These are phyloP conservation scores for Cytospora piceae DNA, from an alignment of 2,329 filamentous ascomycete species.

Conservation along the genomic window DNA sequence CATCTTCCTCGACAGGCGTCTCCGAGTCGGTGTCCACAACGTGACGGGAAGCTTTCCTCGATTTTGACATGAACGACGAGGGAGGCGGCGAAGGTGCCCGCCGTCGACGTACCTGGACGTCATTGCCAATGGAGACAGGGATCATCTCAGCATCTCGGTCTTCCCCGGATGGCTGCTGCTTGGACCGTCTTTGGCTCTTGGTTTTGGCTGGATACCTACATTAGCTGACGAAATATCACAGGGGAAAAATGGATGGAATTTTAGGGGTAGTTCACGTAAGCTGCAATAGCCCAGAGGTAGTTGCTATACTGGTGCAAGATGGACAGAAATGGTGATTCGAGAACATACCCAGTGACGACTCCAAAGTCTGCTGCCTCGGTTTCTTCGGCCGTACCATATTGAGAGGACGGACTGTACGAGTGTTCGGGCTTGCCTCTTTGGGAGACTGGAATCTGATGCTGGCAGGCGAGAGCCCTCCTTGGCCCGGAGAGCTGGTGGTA, in stretches of 20 bases:
- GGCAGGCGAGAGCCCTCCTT: slow-evolving; percentile 34
- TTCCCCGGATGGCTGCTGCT: neutral
- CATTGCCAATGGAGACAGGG: neutral
- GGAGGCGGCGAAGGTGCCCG: slow-evolving; percentile 9
- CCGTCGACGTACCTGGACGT: neutral
- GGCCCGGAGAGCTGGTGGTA: slow-evolving; percentile 32
- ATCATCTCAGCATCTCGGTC: slow-evolving; percentile 25
- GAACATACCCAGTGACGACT: slow-evolving; percentile 30
- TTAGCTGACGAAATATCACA: neutral
- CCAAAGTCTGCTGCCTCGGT: slow-evolving; percentile 32
- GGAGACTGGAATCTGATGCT: slow-evolving; percentile 35
- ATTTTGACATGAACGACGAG: slow-evolving; percentile 23
- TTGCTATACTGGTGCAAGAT: neutral
- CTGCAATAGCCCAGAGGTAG: neutral
- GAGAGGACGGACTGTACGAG: neutral
- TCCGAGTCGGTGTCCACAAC: slow-evolving; percentile 27
- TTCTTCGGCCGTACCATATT: slow-evolving; percentile 25
- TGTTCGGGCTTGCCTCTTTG: slow-evolving; percentile 20
- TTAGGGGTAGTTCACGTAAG: neutral
- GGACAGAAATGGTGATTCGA: neutral
- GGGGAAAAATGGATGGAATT: too few relatives aligned
- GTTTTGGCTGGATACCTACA: neutral
- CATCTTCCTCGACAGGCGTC: slow-evolving; percentile 26
- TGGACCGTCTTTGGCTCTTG: neutral
- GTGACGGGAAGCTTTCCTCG: slow-evolving; percentile 7